Evolutionary conservation across 2,329 filamentous ascomycete species (phyloP), one percentile per base, ranked within the genome.

Genomic region (Aspergillus fischeri): DNA sequence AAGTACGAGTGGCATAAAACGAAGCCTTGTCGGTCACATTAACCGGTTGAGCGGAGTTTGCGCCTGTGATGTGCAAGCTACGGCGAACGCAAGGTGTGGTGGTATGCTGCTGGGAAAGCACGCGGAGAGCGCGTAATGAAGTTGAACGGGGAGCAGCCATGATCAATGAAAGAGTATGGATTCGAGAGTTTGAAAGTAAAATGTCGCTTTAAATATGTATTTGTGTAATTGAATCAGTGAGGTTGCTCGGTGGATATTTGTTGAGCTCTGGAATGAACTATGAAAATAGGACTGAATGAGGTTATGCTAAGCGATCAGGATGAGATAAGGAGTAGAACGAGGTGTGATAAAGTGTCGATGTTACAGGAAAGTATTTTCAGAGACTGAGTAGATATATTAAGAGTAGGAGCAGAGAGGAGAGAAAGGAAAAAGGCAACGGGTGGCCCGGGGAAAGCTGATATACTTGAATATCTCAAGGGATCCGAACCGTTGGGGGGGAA

Each of bases 11-110:
- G 35, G 80, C 73, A 57, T 82, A 81, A 55, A 78, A 67, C 45
- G 77, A 77, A 20, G 80, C 75, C 64, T 80, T 80, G 63, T 84
- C 82, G 32, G 77, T 69, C 65, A 80, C 66, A 71, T 77, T 73
- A 77, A 74, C 66, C 70, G 77, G 62, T 74, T 83, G 66, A 59
- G 80, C 84, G 52, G 83, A 83, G 28, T 83, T 77, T 42, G 81
- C 80, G 54, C 83, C 83, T 38, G 84, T 86, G 75, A 86, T 85
- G 73, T 83, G 81, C 51, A 86, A 78, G 56, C 73, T 70, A 63
- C 84, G 83, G 64, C 75, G 75, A 57, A 71, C 60, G 55, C 63
- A 58, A 25, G 75, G 69, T 25, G 67, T 64, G 48, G 70, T 65
- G 8, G 63, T 64, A 54, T 67, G 66, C 51, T 76, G 72, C 62